Conservation (phyloP, 78 protist species). For the Blattamonas nauphoetae region DNA sequence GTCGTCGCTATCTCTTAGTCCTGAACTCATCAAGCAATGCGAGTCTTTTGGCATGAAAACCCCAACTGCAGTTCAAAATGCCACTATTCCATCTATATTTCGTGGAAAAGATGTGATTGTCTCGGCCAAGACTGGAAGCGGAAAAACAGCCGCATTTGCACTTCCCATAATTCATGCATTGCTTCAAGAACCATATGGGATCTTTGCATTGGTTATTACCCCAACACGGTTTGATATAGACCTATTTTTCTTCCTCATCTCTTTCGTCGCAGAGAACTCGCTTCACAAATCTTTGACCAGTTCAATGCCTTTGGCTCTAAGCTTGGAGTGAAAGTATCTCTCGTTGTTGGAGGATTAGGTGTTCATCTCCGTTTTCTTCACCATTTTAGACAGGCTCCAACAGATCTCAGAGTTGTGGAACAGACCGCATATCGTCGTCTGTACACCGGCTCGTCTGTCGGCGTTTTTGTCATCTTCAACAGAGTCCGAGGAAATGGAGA, state of each 20-base stretch:
- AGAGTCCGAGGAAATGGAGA: background rate
- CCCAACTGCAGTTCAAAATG: slow-evolving; percentile 28
- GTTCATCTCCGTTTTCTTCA: background rate
- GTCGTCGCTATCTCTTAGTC: background rate
- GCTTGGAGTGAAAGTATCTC: background rate
- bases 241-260: background rate
- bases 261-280: slow-evolving; percentile 13
- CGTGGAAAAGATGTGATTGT: slow-evolving; percentile 26
- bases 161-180: slow-evolving; percentile 19
- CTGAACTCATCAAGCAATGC: background rate
- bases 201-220: slow-evolving; percentile 13
- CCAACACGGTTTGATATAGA: slow-evolving; percentile 23
- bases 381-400: background rate
- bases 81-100: background rate
- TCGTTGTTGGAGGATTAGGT: slow-evolving; percentile 20
- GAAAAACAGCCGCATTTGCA: slow-evolving; percentile 34
- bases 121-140: slow-evolving; percentile 29
- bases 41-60: background rate
- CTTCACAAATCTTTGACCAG: slow-evolving; percentile 13
- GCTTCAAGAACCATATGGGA: background rate
- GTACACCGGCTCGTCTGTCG: slow-evolving; percentile 17
- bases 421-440: slow-evolving; percentile 15
- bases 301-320: slow-evolving; percentile 30
- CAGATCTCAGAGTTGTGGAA: background rate
- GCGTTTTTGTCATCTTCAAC: background rate